These are phyloP conservation scores for Kokia cookei DNA, from an alignment of 441 rosid genomes.

Conservation along the genomic window DNA sequence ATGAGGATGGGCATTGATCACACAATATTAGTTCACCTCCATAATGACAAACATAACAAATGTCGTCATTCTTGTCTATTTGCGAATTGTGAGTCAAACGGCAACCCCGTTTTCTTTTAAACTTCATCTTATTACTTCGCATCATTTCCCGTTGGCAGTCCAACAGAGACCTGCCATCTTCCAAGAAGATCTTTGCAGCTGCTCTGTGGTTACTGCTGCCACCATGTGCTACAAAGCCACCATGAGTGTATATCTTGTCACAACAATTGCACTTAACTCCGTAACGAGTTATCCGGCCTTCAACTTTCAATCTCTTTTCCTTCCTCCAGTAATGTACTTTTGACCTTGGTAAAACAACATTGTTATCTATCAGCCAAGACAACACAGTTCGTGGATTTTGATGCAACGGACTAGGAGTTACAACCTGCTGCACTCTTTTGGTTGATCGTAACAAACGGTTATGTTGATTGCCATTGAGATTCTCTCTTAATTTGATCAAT, in stretches of 20 bases:
- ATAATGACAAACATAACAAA: constrained; percentile 51
- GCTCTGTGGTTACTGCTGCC: constrained; percentile 33
- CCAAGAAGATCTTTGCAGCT: constrained; percentile 48
- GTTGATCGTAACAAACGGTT: constrained; percentile 29
- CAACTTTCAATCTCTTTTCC: constrained; percentile 24
- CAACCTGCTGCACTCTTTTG: constrained; percentile 44
- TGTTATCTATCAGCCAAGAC: constrained; percentile 74
- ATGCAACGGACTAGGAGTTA: constrained; percentile 23
- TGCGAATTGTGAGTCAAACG: constrained; percentile 16
- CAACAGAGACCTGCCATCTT: constrained; percentile 78
- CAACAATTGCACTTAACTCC: constrained; percentile 81
- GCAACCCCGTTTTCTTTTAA: constrained; percentile 13
- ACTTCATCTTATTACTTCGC: constrained; percentile 18
- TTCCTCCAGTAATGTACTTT: constrained; percentile 40
- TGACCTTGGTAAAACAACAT: constrained; percentile 52
- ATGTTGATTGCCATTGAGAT: constrained; percentile 1
- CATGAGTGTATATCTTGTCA: constrained; percentile 32
- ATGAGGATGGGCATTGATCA: constrained; percentile 57
- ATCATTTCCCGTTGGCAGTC: constrained; percentile 55
- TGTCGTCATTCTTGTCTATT: constrained; percentile 31
- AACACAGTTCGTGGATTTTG: constrained; percentile 48
- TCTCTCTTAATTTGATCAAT: constrained; percentile 4
- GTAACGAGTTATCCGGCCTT: constrained; percentile 50
- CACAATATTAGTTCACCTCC: constrained; percentile 57
- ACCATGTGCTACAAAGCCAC: constrained; percentile 55